These are phyloP conservation scores for Claviceps sp. DNA, from an alignment of 2,329 filamentous ascomycete genomes.

Conservation along the genomic window DNA sequence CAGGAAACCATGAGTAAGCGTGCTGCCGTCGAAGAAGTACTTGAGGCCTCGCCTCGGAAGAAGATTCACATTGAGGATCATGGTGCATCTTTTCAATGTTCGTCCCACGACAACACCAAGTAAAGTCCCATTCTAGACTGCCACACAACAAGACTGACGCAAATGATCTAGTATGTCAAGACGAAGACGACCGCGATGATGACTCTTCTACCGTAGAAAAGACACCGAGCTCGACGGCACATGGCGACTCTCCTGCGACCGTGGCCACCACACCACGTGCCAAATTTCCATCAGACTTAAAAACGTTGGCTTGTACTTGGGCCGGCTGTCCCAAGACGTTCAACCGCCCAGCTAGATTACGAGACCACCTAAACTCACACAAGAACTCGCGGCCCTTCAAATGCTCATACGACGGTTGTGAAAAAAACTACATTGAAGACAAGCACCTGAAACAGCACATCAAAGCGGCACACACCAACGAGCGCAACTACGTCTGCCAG, in stretches of 20 bases:
- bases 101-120: not conserved
- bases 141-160: not conserved
- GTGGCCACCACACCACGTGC: slow-evolving; percentile 28
- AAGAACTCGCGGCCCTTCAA: slow-evolving; percentile 70
- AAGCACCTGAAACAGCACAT: slow-evolving; percentile 80
- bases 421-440: slow-evolving; percentile 73
- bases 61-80: slow-evolving; percentile 10
- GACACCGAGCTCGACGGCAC: slow-evolving; percentile 20
- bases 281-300: slow-evolving; percentile 56
- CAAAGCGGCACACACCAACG: slow-evolving; percentile 63
- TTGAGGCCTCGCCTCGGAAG: slow-evolving; percentile 16
- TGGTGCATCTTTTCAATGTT: slow-evolving; percentile 13
- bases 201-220: slow-evolving; percentile 19
- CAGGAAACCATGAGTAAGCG: slow-evolving; percentile 20
- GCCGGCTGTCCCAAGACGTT: slow-evolving; percentile 69
- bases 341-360: slow-evolving; percentile 70
- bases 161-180: not conserved
- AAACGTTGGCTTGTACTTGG: slow-evolving; percentile 64
- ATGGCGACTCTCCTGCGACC: slow-evolving; percentile 19
- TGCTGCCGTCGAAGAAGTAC: slow-evolving; percentile 12
- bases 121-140: not conserved
- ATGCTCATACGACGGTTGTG: slow-evolving; percentile 57
- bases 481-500: slow-evolving; percentile 59
- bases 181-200: slow-evolving; percentile 15
- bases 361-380: slow-evolving; percentile 72